Conservation (phyloP, 2,329 filamentous ascomycete species). For the Ophiocordyceps camponoti-leonardi region DNA sequence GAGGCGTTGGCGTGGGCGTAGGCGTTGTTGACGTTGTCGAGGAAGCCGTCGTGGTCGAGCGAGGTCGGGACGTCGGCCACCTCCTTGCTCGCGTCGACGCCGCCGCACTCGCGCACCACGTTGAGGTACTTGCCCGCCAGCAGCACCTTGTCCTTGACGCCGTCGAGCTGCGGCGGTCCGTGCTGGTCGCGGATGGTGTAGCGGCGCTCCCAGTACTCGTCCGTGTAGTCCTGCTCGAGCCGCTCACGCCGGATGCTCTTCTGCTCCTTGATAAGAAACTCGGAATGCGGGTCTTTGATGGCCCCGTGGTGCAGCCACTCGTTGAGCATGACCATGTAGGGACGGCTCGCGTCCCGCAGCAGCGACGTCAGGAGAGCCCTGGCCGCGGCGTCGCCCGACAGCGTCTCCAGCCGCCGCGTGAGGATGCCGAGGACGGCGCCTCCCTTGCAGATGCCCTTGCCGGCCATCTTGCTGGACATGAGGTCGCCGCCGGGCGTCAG, state of each 20-base stretch:
- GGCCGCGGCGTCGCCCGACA: constrained; percentile 87
- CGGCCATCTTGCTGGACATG: constrained; percentile 58
- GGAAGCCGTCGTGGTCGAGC: constrained; percentile 79
- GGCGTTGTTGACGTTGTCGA: constrained; percentile 89
- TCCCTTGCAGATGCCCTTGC: constrained; percentile 92
- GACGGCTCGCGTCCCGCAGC: constrained; percentile 72
- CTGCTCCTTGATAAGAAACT: constrained; percentile 91
- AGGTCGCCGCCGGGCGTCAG: constrained; percentile 75
- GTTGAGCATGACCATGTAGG: constrained; percentile 97
- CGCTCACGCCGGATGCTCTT: constrained; percentile 86
- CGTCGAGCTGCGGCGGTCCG: constrained; percentile 79
- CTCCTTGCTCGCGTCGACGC: constrained; percentile 81
- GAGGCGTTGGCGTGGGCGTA: constrained; percentile 94
- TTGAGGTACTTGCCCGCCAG: constrained; percentile 96
- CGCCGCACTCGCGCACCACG: constrained; percentile 90
- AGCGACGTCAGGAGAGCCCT: constrained; percentile 65
- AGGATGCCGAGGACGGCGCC: constrained; percentile 82
- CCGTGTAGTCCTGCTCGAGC: constrained; percentile 89
- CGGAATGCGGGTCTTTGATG: constrained; percentile 83
- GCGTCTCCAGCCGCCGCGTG: constrained; percentile 66
- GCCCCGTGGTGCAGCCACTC: constrained; percentile 95
- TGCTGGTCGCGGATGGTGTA: constrained; percentile 89
- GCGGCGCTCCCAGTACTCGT: constrained; percentile 97
- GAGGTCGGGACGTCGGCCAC: constrained; percentile 77
- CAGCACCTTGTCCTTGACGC: constrained; percentile 84